Evolutionary conservation across 306 rosid species (phyloP), one percentile per base, ranked within the genome.

Genomic region (barrel medic (Medicago truncatula)): DNA sequence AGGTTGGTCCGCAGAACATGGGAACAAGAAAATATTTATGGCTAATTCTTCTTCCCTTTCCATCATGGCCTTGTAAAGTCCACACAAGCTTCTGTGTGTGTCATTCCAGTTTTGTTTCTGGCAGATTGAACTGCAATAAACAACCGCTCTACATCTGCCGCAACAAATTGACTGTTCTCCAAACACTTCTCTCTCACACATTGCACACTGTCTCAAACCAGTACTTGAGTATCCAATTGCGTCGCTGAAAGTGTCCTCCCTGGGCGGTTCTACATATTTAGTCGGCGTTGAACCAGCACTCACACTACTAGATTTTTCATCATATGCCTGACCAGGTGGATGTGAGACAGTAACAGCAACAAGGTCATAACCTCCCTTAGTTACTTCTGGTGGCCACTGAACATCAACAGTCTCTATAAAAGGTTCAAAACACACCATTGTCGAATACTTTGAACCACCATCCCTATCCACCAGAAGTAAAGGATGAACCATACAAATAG

Each of bases 11-110:
- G 88, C 91, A 56, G 83, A 80, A 71, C 84, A 82, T 3, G 89
- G 85, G 70, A 85, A 89, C 81, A 77, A 36, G 84, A 87, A 89
- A 47, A 85, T 85, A 21, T 83, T 79, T 76, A 89, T 85, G 5
- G 86, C 89, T 56, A 89, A 78, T 83, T 89, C 93, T 76, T 89
- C 91, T 77, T 87, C 91, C 73, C 89, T 89, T 80, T 89, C 89
- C 89, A 87, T 86, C 90, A 89, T 86, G 28, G 85, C 87, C 80
- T 79, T 81, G 89, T 86, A 87, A 65, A 81, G 84, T 79, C 88
- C 86, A 43, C 91, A 89, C 73, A 47, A 69, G 78, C 75, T 83
- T 75, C 83, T 87, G 80, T 85, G 89, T 4, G 85, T 72, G 21
- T 83, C 89, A 20, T 74, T 87, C 81, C 87, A 83, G 50, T 89